A percentile compares a stretch with the other conserved stretches of the same genome.
Evolutionary conservation across 352 stramenopile genomes (phyloP).

Genomic region (Globisporangium alternatum): DNA sequence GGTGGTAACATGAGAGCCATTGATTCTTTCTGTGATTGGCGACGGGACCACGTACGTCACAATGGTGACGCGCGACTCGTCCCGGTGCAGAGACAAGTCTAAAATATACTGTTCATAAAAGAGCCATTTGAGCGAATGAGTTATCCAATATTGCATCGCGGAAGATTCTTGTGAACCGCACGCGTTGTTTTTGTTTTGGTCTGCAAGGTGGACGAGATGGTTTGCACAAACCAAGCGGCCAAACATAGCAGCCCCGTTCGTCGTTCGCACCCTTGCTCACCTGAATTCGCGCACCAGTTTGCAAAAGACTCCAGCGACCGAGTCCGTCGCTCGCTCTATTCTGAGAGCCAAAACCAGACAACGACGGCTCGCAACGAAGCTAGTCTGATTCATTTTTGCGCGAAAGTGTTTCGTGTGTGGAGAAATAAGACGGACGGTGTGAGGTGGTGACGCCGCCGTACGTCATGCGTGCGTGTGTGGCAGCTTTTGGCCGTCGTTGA

Average conservation of each 20-base stretch:
- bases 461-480: neutral
- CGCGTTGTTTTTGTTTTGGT: neutral
- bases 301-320: too few species aligned
- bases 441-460: neutral
- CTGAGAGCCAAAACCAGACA: too few species aligned
- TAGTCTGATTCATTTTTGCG: too few species aligned
- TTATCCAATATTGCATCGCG: conserved; percentile 2
- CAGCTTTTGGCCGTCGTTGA: neutral
- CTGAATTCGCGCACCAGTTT: too few species aligned
- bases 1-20: too few species aligned
- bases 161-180: conserved; percentile 5
- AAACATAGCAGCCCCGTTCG: neutral
- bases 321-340: too few species aligned
- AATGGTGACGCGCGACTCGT: neutral
- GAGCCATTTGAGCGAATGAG: neutral
- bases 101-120: neutral
- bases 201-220: too few species aligned
- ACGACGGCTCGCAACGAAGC: too few species aligned
- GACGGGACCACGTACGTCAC: neutral
- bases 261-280: too few species aligned
- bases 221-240: neutral
- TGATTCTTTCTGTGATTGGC: neutral
- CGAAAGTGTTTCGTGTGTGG: too few species aligned
- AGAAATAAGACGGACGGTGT: neutral
- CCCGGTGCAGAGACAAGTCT: conserved; percentile 8